Percentiles rank a stretch among this genome's conserved stretches.
phyloP scores from a whole-genome alignment of 768 basidiomycete genomes.

The Russula ochroleuca region DNA sequence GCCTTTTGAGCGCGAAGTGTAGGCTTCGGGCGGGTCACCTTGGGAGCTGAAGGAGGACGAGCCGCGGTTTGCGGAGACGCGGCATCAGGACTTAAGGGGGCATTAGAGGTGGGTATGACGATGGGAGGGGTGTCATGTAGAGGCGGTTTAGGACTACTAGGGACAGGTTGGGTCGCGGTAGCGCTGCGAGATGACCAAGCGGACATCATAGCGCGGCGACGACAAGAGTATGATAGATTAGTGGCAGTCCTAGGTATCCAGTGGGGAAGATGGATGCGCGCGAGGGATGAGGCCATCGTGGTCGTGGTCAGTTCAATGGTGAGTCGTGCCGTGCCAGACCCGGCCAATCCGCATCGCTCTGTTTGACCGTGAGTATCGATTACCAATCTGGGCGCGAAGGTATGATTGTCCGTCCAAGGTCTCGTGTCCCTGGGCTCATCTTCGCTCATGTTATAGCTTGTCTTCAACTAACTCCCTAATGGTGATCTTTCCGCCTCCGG shows the following conservation, averaged over 20 bases:
- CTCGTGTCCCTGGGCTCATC: background rate
- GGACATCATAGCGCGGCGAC: slow-evolving; percentile 64
- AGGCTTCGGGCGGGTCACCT: slow-evolving; percentile 58
- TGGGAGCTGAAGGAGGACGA: slow-evolving; percentile 66
- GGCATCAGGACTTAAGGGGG: slow-evolving; percentile 50
- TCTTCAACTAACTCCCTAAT: background rate
- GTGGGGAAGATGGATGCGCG: slow-evolving; percentile 18
- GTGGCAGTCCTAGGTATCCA: slow-evolving; percentile 4
- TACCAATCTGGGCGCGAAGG: background rate
- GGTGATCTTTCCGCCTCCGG: background rate
- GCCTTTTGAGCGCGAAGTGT: slow-evolving; percentile 69
- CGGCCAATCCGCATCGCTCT: background rate
- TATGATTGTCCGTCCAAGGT: background rate
- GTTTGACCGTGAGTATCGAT: background rate
- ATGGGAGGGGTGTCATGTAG: slow-evolving; percentile 49
- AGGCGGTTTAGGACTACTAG: slow-evolving; percentile 26
- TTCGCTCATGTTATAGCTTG: slow-evolving; percentile 1
- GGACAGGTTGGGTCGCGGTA: slow-evolving; percentile 29
- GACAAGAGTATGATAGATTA: slow-evolving; percentile 36
- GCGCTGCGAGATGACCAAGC: slow-evolving; percentile 45
- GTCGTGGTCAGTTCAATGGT: background rate
- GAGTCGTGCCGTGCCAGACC: background rate
- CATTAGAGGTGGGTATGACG: slow-evolving; percentile 44
- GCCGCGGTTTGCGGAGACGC: slow-evolving; percentile 69
- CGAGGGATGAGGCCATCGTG: slow-evolving; percentile 14